Percentiles rank a stretch among this genome's conserved stretches.
These are phyloP conservation scores for Myriosclerotinia curreyana DNA, from an alignment of 2,329 filamentous ascomycete genomes.

Conservation along the genomic window DNA sequence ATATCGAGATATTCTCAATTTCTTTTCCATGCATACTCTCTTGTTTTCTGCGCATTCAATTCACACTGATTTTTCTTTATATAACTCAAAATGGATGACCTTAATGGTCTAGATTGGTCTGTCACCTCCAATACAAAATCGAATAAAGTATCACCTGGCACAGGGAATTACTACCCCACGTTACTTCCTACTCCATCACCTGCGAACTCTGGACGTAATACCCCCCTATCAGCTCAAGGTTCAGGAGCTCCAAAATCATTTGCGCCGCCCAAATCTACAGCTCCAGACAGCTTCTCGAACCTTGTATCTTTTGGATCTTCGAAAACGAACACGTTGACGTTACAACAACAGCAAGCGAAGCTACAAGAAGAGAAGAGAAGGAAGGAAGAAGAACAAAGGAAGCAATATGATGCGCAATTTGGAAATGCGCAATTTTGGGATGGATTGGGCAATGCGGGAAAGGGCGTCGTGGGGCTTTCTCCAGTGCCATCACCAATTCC, in stretches of 20 bases:
- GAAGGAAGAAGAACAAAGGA: constrained; percentile 72
- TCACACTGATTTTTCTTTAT: constrained; percentile 14
- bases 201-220: constrained; percentile 54
- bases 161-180: constrained; percentile 47
- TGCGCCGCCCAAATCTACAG: constrained; percentile 45
- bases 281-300: constrained; percentile 73
- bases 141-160: constrained; percentile 44
- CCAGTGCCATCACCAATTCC: constrained; percentile 48
- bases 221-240: constrained; percentile 45
- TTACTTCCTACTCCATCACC: constrained; percentile 50
- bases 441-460: constrained; percentile 57
- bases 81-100: constrained; percentile 55
- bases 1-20: background rate
- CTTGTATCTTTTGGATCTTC: constrained; percentile 62
- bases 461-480: constrained; percentile 43
- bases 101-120: constrained; percentile 60
- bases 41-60: constrained; percentile 23
- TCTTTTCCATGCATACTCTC: background rate
- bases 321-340: constrained; percentile 64
- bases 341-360: constrained; percentile 74
- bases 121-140: constrained; percentile 40
- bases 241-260: constrained; percentile 44
- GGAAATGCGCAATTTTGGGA: constrained; percentile 77
- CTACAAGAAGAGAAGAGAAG: constrained; percentile 62
- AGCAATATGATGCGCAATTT: constrained; percentile 72